Evolutionary conservation across 2,329 filamentous ascomycete species (phyloP).

Genomic region (Paraconiothyrium sp.): DNA sequence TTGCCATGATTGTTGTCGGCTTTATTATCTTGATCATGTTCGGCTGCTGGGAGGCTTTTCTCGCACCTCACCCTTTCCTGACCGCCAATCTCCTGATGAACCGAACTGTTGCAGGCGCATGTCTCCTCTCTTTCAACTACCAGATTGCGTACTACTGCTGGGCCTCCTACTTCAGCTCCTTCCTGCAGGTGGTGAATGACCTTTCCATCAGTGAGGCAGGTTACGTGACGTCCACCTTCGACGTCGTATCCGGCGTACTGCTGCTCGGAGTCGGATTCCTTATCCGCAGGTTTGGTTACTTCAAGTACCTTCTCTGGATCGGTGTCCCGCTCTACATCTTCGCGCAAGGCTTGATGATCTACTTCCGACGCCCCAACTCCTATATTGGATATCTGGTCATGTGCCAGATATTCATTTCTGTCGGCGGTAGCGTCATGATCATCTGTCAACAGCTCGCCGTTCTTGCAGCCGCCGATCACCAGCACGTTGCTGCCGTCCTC

Average conservation of each 20-base stretch:
- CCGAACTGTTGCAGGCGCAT: conserved; percentile 63
- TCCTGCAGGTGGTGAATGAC: conserved; percentile 50
- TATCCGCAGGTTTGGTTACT: conserved; percentile 35
- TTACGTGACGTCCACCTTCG: conserved; percentile 49
- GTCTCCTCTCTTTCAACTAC: conserved; percentile 55
- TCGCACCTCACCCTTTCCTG: conserved; percentile 53
- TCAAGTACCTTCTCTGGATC: conserved; percentile 36
- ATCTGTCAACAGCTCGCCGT: conserved; percentile 39
- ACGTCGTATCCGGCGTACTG: conserved; percentile 42
- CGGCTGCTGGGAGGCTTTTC: conserved; percentile 50
- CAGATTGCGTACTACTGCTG: conserved; percentile 45
- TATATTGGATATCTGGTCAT: conserved; percentile 47
- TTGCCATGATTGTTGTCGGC: conserved; percentile 51
- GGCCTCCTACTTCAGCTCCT: conserved; percentile 53
- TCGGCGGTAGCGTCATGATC: conserved; percentile 36
- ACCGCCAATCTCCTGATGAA: conserved; percentile 58
- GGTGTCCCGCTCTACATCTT: conserved; percentile 39
- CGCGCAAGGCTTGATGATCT: conserved; percentile 43
- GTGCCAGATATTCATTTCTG: conserved; percentile 46
- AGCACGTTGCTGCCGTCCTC: conserved; percentile 35
- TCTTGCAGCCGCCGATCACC: conserved; percentile 34
- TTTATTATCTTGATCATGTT: conserved; percentile 47
- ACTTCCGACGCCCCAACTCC: conserved; percentile 41
- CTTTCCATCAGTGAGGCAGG: conserved; percentile 40
- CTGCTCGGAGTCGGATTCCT: conserved; percentile 31